Evolutionary conservation across 805 yeast species (phyloP), one percentile per base, ranked within the genome.

Genomic region (Yamadazyma olivae): DNA sequence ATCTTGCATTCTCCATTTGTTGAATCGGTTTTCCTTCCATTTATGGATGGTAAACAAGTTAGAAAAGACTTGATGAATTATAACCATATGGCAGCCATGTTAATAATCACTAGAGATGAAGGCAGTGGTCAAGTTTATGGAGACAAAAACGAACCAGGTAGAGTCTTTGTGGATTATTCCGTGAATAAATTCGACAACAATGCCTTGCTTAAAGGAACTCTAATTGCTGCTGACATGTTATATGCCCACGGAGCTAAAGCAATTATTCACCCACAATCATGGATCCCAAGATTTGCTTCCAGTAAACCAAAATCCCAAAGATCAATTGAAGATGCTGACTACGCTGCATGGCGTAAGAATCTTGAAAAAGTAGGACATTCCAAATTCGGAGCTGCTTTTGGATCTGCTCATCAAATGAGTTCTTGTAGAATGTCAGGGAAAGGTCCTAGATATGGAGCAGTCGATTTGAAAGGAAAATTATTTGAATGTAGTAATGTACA

Each of bases 401-500:
- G 78, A 10, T 57, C 69, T 2, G 80, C 80, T 12, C 79, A 74
- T 51, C 80, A 74, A 50, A 74, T 74, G 79, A 60, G 70, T 29
- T 47, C 71, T 7, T 71, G 78, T 51, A 60, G 79, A 33, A 71
- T 74, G 65, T 51, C 64, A n/a, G 76, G 77, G 6, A 59, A 61
- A 38, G 70, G 69, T 3, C 69, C 77, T 9, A 32, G 39, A 7
- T 44, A 63, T 32, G 73, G 74, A 2, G 76, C 77, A 4, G 63
- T 65, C 27, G 72, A 70, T 39, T 46, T 43, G 6, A 55, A 51
- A 10, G 80, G 79, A 13, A 66, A 61, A 28, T 59, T 74, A 12
- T 72, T 58, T 48, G 80, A 74, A 43, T 64, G 74, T 45, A 51
- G 57, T 27, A 71, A 74, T 45, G 64, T 74, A 20, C 70, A 61